phyloP scores from a whole-genome alignment of 495 filamentous ascomycete genomes.

The Hyaloscypha finlandica region DNA sequence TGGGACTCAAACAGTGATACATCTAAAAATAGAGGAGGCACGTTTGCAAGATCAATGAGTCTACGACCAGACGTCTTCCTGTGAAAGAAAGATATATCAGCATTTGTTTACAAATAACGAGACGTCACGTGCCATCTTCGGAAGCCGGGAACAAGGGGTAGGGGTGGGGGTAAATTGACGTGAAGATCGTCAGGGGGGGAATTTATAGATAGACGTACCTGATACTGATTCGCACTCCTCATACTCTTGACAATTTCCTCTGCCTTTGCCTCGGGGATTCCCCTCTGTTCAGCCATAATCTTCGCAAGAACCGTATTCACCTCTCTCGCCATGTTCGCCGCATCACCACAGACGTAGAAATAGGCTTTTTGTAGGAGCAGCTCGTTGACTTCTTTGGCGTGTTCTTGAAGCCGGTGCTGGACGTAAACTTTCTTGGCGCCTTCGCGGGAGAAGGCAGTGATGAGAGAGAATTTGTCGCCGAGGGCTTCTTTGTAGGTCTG shows the following conservation, averaged over 20 bases:
- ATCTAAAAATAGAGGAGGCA: background rate
- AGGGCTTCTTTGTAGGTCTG: conserved; percentile 81
- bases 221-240: conserved; percentile 91
- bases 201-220: conserved; percentile 51
- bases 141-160: background rate
- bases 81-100: conserved; percentile 21
- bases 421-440: conserved; percentile 89
- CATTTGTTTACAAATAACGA: conserved; percentile 29
- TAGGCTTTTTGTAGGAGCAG: conserved; percentile 85
- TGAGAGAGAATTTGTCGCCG: conserved; percentile 81
- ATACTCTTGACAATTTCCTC: conserved; percentile 97
- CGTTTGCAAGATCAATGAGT: conserved; percentile 6
- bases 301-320: conserved; percentile 83
- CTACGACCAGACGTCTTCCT: conserved; percentile 92
- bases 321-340: conserved; percentile 96
- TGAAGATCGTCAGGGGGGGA: background rate
- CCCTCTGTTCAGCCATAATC: conserved; percentile 82
- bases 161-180: background rate
- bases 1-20: too few relatives aligned
- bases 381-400: conserved; percentile 81
- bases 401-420: conserved; percentile 86
- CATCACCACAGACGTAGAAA: conserved; percentile 98
- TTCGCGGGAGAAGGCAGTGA: conserved; percentile 94
- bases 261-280: conserved; percentile 76
- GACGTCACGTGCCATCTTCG: background rate